phyloP scores from a whole-genome alignment of 2,329 filamentous ascomycete species.

The Pseudogymnoascus sp. region DNA sequence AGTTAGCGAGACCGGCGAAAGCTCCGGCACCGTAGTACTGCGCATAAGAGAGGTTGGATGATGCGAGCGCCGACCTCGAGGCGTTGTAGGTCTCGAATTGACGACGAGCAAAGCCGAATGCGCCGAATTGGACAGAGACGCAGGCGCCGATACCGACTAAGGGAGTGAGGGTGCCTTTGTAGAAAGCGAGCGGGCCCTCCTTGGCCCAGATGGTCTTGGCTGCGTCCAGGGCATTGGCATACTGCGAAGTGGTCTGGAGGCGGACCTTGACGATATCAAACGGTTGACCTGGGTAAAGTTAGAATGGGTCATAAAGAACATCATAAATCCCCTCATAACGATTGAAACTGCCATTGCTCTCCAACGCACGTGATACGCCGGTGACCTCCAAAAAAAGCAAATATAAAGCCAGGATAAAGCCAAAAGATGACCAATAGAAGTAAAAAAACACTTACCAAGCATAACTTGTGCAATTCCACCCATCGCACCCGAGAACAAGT shows the following conservation, averaged over 20 bases:
- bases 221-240: constrained; percentile 71
- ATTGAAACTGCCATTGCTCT: constrained; percentile 9
- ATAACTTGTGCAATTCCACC: constrained; percentile 92
- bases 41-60: constrained; percentile 57
- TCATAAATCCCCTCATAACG: neutral
- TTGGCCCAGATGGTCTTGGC: constrained; percentile 78
- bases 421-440: constrained; percentile 1
- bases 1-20: constrained; percentile 88
- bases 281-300: constrained; percentile 48
- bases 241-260: constrained; percentile 79
- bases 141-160: constrained; percentile 94
- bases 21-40: constrained; percentile 90
- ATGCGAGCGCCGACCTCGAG: constrained; percentile 32
- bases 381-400: neutral
- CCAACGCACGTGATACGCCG: neutral
- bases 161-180: constrained; percentile 95
- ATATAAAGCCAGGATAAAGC: neutral
- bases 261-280: constrained; percentile 97
- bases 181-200: constrained; percentile 87
- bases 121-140: constrained; percentile 96
- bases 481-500: constrained; percentile 82
- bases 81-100: constrained; percentile 72
- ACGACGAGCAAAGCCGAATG: constrained; percentile 86
- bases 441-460: constrained; percentile 57
- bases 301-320: constrained; percentile 14